Conservation (phyloP, 2,329 filamentous ascomycete species). For the Monilinia vaccinii-corymbosi region DNA sequence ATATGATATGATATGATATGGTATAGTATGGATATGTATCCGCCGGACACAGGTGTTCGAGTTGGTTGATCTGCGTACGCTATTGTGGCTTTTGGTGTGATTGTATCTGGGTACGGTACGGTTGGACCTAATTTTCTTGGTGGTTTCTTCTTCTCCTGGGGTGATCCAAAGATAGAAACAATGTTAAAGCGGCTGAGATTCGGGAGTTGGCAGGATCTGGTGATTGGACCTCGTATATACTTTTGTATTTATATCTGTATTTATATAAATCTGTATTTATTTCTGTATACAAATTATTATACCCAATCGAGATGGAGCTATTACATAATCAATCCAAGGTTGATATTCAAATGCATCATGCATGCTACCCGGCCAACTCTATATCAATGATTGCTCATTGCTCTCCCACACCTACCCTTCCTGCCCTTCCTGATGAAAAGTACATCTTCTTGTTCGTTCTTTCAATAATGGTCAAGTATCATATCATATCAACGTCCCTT, state of each 20-base stretch:
- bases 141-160: not conserved
- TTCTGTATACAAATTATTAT: too few species aligned
- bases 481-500: not conserved
- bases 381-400: too few species aligned
- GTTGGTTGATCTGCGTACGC: constrained; percentile 1
- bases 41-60: not conserved
- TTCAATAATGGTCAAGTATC: too few species aligned
- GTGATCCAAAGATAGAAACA: constrained; percentile 4
- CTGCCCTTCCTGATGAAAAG: too few species aligned
- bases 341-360: too few species aligned
- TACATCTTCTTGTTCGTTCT: not conserved
- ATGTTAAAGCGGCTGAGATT: not conserved
- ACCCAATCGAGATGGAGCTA: too few species aligned
- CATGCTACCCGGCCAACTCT: too few species aligned
- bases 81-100: constrained; percentile 6
- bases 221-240: too few species aligned
- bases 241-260: not conserved
- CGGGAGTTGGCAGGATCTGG: not conserved
- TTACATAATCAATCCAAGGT: too few species aligned
- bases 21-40: not conserved
- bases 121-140: not conserved
- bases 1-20: too few species aligned
- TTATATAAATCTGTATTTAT: too few species aligned
- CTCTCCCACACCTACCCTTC: too few species aligned
- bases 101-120: not conserved